Conservation (phyloP, 345 rosid genomes). For the Microcos paniculata region DNA sequence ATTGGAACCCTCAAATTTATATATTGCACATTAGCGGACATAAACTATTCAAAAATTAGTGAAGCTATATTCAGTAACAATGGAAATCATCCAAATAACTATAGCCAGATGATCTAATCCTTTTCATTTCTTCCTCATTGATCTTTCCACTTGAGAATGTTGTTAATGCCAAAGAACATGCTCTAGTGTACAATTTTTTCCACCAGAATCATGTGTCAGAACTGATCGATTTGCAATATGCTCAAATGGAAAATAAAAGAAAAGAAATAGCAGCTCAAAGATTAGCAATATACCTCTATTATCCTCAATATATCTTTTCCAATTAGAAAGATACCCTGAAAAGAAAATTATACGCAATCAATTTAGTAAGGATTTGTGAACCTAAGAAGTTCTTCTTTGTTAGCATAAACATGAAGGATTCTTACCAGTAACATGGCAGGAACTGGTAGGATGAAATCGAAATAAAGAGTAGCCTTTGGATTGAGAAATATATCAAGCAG, state of each 20-base stretch:
- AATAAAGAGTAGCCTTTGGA: conserved; percentile 68
- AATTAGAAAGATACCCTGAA: conserved; percentile 68
- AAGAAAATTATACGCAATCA: conserved; percentile 10
- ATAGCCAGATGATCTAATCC: background rate
- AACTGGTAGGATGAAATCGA: conserved; percentile 74
- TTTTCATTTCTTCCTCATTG: background rate
- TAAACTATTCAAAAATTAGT: background rate
- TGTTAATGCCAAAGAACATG: background rate
- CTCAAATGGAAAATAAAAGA: background rate
- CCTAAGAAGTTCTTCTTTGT: background rate
- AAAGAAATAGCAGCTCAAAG: background rate
- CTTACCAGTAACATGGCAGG: conserved; percentile 87
- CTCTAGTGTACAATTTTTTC: background rate
- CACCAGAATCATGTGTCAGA: background rate
- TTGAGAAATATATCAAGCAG: conserved; percentile 79
- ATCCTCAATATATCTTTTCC: conserved; percentile 73
- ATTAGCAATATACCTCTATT: conserved; percentile 46
- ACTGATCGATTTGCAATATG: background rate
- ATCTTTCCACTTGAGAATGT: background rate
- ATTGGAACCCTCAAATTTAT: background rate
- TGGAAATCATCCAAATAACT: background rate
- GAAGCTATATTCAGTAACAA: background rate
- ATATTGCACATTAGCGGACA: background rate
- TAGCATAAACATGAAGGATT: conserved; percentile 11
- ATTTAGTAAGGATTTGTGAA: background rate